Conservation (phyloP, 805 yeast genomes). For the Yarrowia keelungensis region DNA sequence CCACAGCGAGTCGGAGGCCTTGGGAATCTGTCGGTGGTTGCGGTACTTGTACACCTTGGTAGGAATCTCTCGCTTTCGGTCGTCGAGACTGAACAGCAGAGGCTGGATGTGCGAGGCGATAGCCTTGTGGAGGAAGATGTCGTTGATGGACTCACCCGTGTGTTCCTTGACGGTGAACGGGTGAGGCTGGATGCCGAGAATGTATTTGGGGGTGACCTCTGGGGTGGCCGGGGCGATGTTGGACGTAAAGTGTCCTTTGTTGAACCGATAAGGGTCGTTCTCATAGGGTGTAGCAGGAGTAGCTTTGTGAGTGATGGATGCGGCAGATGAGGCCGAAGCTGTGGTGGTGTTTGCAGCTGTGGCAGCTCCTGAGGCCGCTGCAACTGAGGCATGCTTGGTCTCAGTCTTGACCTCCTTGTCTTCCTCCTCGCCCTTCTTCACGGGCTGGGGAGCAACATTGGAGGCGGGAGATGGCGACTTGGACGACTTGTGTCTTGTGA, state of each 20-base stretch:
- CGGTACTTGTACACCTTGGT: constrained; percentile 35
- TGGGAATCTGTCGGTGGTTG: constrained; percentile 21
- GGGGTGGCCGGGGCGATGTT: constrained; percentile 17
- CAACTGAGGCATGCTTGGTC: not conserved
- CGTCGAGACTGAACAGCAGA: constrained; percentile 26
- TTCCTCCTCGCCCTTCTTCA: constrained; percentile 33
- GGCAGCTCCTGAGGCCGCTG: not conserved
- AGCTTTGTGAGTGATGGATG: no score
- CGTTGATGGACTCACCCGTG: constrained; percentile 35
- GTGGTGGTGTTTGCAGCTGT: not conserved
- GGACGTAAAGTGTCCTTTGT: constrained; percentile 26
- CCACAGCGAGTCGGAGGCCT: constrained; percentile 29
- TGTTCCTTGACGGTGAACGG: constrained; percentile 32
- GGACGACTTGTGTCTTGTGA: constrained; percentile 32
- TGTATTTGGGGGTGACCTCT: constrained; percentile 12
- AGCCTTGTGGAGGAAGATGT: constrained; percentile 35
- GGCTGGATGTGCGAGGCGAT: constrained; percentile 33
- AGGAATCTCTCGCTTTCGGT: constrained; percentile 30
- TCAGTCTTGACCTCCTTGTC: constrained; percentile 15
- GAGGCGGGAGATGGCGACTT: constrained; percentile 35
- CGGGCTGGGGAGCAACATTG: constrained; percentile 24
- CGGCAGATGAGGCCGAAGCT: constrained; percentile 10
- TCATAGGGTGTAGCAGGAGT: constrained; percentile 34
- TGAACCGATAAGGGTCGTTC: constrained; percentile 31
- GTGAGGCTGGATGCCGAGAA: constrained; percentile 34